These are phyloP conservation scores for Cercospora sp. DNA, from an alignment of 2,329 filamentous ascomycete genomes.

Conservation along the genomic window DNA sequence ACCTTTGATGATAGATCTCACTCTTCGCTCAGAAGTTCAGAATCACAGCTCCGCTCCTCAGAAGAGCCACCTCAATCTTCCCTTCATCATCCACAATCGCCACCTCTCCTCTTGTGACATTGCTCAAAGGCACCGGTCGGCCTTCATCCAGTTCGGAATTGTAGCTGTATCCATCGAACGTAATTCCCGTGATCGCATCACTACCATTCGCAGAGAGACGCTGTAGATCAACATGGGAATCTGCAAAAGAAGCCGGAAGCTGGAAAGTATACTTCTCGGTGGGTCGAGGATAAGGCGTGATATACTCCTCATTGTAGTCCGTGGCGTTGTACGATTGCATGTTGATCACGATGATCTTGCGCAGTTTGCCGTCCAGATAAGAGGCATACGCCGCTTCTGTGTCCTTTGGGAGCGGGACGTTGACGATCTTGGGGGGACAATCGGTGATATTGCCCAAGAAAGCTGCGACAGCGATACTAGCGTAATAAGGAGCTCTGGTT, in stretches of 20 bases:
- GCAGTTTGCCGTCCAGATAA: conserved; percentile 50
- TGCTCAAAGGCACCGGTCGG: conserved; percentile 54
- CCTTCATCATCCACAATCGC: conserved; percentile 42
- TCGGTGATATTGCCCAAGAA: conserved; percentile 51
- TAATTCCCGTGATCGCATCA: conserved; percentile 62
- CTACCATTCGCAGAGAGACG: conserved; percentile 62
- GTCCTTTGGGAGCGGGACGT: conserved; percentile 47
- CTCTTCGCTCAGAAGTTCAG: conserved; percentile 14
- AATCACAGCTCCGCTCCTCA: conserved; percentile 37
- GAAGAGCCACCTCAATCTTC: conserved; percentile 31
- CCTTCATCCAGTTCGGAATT: conserved; percentile 61
- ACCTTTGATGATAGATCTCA: neutral
- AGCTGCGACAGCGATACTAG: conserved; percentile 59
- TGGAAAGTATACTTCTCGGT: conserved; percentile 48
- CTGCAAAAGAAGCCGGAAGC: conserved; percentile 37
- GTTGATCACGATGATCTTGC: conserved; percentile 58
- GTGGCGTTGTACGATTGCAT: conserved; percentile 57
- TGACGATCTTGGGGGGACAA: conserved; percentile 47
- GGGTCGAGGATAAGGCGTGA: conserved; percentile 42
- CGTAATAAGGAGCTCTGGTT: conserved; percentile 66
- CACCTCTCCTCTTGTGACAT: conserved; percentile 57
- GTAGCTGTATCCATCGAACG: conserved; percentile 63
- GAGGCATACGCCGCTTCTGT: conserved; percentile 58
- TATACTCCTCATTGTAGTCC: conserved; percentile 44
- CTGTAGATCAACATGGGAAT: conserved; percentile 44